Base-by-base conservation (phyloP, 2,329 filamentous ascomycete genomes). In the Penicillium decumbens region DNA sequence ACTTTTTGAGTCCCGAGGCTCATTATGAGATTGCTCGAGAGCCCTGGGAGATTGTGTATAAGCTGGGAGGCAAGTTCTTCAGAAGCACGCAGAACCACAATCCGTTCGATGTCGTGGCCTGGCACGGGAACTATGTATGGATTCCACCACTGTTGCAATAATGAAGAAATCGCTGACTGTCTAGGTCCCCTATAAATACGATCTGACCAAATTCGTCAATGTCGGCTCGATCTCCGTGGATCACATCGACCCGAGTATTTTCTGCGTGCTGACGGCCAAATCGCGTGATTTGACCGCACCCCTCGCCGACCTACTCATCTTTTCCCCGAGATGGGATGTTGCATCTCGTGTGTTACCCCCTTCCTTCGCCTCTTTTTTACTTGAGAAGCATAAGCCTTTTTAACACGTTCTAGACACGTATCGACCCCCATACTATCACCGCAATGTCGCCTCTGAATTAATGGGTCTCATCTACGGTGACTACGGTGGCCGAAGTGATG, bases 61-160 rank as follows among this genome's bases (percentile, higher is more conserved):
- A 87, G 61, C 78, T 86, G 40, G 76, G 75, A 1, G 83, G 83
- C 1, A 75, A 77, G 37, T 77, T 85, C 32, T 85, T 84, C 60
- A 72, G 70, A 20, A 81, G 78, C 47, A 76, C 75, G 20, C 84
- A 88, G 62, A 73, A 73, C 20, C 84, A 87, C 62, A 83, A 78
- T 2, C 84, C 85, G 0, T 88, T 87, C 60, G 84, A 88, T 57
- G 84, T 87, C 1, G 81, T 87, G 0, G 84, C 82, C 1, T 87
- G 84, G 84, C 83, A 87, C 57, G 84, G 84, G n/a, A 82, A 80
- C 44, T 85, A 85, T 58, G 69, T 68, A 54, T 18, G 61, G 55
- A 25, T 15, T 15, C 8, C 8, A 23, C 5, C 13, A 2, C 12
- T 24, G 15, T 20, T 9, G 12, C 0, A 1, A 12, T 4, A n/a